Evolutionary conservation across 495 filamentous ascomycete species (phyloP), one percentile per base, ranked within the genome.

Genomic region (Neurospora hispaniola): DNA sequence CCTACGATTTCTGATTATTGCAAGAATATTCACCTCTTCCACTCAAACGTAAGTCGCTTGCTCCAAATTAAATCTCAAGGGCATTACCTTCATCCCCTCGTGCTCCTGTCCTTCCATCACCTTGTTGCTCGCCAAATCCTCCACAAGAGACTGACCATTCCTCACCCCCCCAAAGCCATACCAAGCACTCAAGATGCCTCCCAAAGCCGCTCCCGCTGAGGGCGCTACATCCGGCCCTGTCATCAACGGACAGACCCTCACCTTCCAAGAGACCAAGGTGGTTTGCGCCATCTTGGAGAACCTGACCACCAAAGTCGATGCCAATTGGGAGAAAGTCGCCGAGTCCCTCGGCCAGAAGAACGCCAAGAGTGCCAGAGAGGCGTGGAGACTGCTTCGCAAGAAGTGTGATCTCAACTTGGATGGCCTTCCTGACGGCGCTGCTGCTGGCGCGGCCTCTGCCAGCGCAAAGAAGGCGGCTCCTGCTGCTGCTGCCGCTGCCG

Each of bases 381-480:
- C 72, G 71, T 76, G 72, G 72, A 73, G 74, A 39, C n/a, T 71
- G 3, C 12, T 76, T 4, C 72, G 72, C 31, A 42, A 54, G 40
- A 72, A 71, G 69, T 72, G 31, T 31, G 23, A 42, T 11, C 41
- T 73, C 59, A 42, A 43, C 3, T 18, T 42, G 1, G 48, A 59
- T 48, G 16, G 5, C 38, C 44, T 48, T 48, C n/a, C 44, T 5
- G 44, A 23, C 16, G 70, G 59, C 4, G 23, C 70, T 48, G 23
- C 70, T n/a, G n/a, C 18, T 31, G 11, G 39, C n/a, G 27, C 46
- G 31, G 46, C 35, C 2, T 40, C 31, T 1, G 23, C n/a, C 10
- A 66, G 70, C 16, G 71, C 46, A 5, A 72, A 68, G 48, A 72
- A 72, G 71, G 69, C 44, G 14, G 4, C 35, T 40, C 68, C 68